Conservation (phyloP, 2,329 filamentous ascomycete genomes). For the Karstenula rhodostoma region DNA sequence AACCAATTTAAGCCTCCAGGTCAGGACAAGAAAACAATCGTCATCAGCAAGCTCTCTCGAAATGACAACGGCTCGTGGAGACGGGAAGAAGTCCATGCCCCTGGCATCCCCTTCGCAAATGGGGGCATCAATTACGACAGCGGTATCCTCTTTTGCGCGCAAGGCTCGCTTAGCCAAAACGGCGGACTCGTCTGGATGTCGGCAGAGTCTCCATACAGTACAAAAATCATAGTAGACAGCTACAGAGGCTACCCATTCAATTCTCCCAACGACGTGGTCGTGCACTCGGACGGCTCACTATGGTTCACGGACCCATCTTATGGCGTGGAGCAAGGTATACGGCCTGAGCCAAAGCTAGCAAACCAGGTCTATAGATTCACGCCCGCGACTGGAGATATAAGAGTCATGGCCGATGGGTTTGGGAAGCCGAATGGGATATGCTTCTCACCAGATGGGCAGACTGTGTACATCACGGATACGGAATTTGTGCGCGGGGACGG, state of each 20-base stretch:
- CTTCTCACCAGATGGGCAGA: slow-evolving; percentile 50
- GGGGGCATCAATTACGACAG: slow-evolving; percentile 41
- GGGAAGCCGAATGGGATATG: slow-evolving; percentile 54
- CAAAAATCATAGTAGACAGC: slow-evolving; percentile 45
- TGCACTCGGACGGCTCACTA: slow-evolving; percentile 51
- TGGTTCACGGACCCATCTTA: slow-evolving; percentile 57
- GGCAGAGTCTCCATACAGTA: slow-evolving; percentile 25
- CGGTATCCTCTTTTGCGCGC: slow-evolving; percentile 44
- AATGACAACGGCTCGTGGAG: slow-evolving; percentile 9
- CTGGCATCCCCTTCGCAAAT: slow-evolving; percentile 29
- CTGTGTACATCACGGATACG: slow-evolving; percentile 55
- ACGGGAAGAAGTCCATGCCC: slow-evolving; percentile 15
- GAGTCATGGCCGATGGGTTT: slow-evolving; percentile 51
- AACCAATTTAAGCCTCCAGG: slow-evolving; percentile 37
- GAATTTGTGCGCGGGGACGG: slow-evolving; percentile 32
- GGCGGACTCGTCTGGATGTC: slow-evolving; percentile 44
- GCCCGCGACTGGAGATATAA: slow-evolving; percentile 43
- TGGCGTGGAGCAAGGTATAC: slow-evolving; percentile 32
- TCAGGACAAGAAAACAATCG: slow-evolving; percentile 27
- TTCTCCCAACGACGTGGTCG: slow-evolving; percentile 50
- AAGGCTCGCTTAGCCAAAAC: slow-evolving; percentile 38
- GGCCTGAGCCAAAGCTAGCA: slow-evolving; percentile 31
- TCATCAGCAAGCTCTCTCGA: slow-evolving; percentile 24
- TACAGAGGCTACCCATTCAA: slow-evolving; percentile 56
- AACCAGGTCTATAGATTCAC: slow-evolving; percentile 51